Base-by-base conservation (phyloP, 768 basidiomycete genomes). In the Calocera cornea region DNA sequence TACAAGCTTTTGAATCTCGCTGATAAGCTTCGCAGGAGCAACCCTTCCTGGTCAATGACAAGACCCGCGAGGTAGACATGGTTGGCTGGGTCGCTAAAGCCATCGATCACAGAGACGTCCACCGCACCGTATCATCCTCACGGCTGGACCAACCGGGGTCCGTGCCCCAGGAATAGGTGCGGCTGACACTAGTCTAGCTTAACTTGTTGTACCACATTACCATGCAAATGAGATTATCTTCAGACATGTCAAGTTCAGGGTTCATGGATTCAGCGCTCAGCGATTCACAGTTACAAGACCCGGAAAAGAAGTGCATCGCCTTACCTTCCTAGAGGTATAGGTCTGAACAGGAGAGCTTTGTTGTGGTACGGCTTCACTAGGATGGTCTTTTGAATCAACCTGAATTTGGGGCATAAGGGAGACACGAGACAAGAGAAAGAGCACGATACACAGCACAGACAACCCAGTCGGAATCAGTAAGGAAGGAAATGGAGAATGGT, bases 11-110 rank as follows among this genome's bases (percentile, higher is more conserved):
- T 50, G 34, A 44, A 41, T 1, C 33, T n/a, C 27, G 29, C 0
- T 17, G 67, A 47, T 50, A 49, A 38, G 24, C 12, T 44, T 14
- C 17, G 17, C 72, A 88, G 87, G 83, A 85, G 66, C 92, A 95
- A 75, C 87, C 89, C 0, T 95, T 91, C 82, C 81, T 95, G 64
- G 77, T 78, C 19, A 80, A 80, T 33, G 88, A 92, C 68, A 74
- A 73, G 8, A 76, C 77, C 17, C 80, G 85, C 3, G 77, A 86
- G 7, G 90, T 94, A 19, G 89, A 95, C 74, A 93, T 97, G 92
- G 81, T 80, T 34, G 83, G 79, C 12, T 97, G 94, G 94, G 89
- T 94, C 12, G 79, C 79, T 16, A 66, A 69, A 1, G 77, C 78
- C 3, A 69, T 78, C n/a, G 76, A 72, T 36, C 68, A 72, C 27